phyloP scores from a whole-genome alignment of 805 yeast species.

The Vanderwaltozyma yarrowii region DNA sequence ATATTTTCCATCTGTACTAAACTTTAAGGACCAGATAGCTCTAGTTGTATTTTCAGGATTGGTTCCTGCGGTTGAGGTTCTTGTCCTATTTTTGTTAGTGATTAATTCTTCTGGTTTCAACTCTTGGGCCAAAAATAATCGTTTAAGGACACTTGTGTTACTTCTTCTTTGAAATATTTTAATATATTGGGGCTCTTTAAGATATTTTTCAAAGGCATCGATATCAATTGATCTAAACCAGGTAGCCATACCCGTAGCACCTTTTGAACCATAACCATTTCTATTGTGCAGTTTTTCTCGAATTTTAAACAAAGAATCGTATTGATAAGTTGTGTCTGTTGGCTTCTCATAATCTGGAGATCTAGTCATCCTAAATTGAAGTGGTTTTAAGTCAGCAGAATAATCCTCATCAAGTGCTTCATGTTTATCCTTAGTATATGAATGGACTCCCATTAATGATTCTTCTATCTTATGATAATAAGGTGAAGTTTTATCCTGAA shows the following conservation, averaged over 20 bases:
- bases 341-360: too few relatives aligned
- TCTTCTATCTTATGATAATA: neutral
- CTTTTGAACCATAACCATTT: constrained; percentile 1
- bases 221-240: constrained; percentile 17
- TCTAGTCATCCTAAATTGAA: constrained; percentile 14
- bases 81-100: neutral
- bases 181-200: constrained; percentile 46
- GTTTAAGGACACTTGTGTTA: constrained; percentile 36
- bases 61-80: neutral
- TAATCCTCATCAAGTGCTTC: constrained; percentile 5
- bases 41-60: constrained; percentile 4
- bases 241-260: neutral
- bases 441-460: neutral
- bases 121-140: constrained; percentile 60
- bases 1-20: constrained; percentile 71
- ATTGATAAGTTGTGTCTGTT: neutral
- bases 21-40: constrained; percentile 66
- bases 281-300: constrained; percentile 11
- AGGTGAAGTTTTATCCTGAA: neutral
- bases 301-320: constrained; percentile 9
- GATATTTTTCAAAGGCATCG: constrained; percentile 33
- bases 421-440: neutral
- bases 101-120: constrained; percentile 15
- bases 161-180: constrained; percentile 36
- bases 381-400: constrained; percentile 20